These are phyloP conservation scores for Lantana camara DNA, from an alignment of 257 asterid species.

Conservation along the genomic window DNA sequence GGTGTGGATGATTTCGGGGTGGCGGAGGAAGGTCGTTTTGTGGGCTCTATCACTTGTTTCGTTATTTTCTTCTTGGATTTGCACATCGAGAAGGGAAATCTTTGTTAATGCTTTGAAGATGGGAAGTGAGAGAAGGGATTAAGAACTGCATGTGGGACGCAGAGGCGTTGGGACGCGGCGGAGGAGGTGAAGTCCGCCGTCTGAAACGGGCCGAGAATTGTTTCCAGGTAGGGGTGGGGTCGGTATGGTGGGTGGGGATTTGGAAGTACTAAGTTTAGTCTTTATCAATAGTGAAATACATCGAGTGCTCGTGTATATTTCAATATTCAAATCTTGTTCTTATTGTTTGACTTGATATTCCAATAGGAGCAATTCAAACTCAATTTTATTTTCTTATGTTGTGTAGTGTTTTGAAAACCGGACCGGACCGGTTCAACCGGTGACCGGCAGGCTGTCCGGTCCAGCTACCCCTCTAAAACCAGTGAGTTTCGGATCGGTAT, in stretches of 20 bases:
- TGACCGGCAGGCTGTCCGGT: no score
- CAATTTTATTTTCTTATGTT: no score
- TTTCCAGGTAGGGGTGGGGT: conserved; percentile 2
- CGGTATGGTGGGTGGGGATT: neutral
- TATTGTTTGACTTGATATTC: neutral
- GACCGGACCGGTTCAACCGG: no score
- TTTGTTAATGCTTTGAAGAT: neutral
- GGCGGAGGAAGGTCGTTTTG: conserved; percentile 19
- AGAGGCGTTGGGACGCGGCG: conserved; percentile 27
- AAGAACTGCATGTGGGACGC: conserved; percentile 12
- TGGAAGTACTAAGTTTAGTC: conserved; percentile 32
- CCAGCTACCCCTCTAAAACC: no score
- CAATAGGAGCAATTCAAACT: neutral
- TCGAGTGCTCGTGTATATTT: neutral
- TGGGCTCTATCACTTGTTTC: conserved; percentile 39
- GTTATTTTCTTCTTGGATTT: conserved; percentile 52
- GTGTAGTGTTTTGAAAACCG: no score
- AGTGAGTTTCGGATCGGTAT: no score
- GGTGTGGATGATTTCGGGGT: conserved; percentile 38
- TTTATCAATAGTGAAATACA: no score
- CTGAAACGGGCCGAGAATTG: conserved; percentile 5
- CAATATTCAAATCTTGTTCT: no score
- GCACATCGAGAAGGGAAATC: conserved; percentile 40
- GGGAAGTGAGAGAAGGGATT: neutral
- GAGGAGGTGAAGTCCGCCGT: conserved; percentile 18